Evolutionary conservation across 768 basidiomycete species (phyloP).

Genomic region (Tulasnella calospora): DNA sequence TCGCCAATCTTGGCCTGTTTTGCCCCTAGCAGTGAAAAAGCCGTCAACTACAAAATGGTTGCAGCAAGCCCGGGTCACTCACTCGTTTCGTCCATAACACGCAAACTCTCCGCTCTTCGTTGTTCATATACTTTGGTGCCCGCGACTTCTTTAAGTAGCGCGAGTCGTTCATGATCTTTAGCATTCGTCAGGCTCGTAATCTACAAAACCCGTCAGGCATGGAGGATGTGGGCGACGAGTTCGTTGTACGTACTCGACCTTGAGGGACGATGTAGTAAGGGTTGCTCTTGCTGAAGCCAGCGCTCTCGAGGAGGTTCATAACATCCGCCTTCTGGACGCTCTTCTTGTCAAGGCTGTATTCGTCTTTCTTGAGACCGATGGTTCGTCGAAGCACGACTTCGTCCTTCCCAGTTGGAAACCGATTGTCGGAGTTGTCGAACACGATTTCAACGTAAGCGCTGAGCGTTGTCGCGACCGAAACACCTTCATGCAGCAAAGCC

Average conservation of each 20-base stretch:
- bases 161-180: constrained; percentile 88
- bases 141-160: constrained; percentile 95
- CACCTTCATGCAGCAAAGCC: constrained; percentile 89
- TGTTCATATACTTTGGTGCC: constrained; percentile 98
- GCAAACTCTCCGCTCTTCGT: constrained; percentile 82
- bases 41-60: background rate
- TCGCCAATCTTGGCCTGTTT: constrained; percentile 90
- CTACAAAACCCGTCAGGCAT: constrained; percentile 39
- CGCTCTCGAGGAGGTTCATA: constrained; percentile 93
- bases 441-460: constrained; percentile 96
- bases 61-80: background rate
- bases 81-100: constrained; percentile 91
- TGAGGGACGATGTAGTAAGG: constrained; percentile 99
- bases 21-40: constrained; percentile 46
- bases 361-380: constrained; percentile 97
- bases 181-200: constrained; percentile 96
- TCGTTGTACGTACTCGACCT: constrained; percentile 64
- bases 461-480: constrained; percentile 78
- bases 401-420: constrained; percentile 87
- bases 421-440: constrained; percentile 90
- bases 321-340: constrained; percentile 94
- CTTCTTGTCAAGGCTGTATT: constrained; percentile 95
- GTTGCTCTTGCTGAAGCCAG: constrained; percentile 96
- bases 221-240: background rate
- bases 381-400: constrained; percentile 87